Evolutionary conservation across 768 basidiomycete genomes (phyloP).

Genomic region (Kwoniella heveanensis): DNA sequence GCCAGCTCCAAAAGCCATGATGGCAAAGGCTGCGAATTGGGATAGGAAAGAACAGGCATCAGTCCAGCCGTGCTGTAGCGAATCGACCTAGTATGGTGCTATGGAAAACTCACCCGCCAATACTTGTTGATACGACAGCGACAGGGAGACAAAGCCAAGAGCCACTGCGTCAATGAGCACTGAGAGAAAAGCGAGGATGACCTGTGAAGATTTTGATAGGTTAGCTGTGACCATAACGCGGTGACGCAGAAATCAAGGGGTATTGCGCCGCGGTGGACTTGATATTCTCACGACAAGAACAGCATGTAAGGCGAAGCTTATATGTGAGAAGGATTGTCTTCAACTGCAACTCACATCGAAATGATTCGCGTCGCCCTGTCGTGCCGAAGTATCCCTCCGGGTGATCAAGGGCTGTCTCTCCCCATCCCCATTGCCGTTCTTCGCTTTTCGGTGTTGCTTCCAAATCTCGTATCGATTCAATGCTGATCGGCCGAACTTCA

Average conservation of each 20-base stretch:
- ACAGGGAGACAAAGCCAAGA: constrained; percentile 37
- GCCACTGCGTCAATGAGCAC: constrained; percentile 41
- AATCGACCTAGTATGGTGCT: too few relatives aligned
- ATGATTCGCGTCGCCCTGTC: constrained; percentile 43
- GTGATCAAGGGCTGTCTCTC: constrained; percentile 24
- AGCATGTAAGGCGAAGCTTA: too few relatives aligned
- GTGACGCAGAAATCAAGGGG: too few relatives aligned
- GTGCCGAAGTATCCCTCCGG: constrained; percentile 9
- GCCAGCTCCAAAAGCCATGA: constrained; percentile 44
- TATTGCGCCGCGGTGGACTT: too few relatives aligned
- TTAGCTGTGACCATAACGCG: too few relatives aligned
- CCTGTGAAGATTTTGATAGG: constrained; percentile 13
- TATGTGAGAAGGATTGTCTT: too few relatives aligned
- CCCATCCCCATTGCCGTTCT: constrained; percentile 23
- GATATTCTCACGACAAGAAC: too few relatives aligned
- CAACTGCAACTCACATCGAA: constrained; percentile 51
- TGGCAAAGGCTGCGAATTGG: constrained; percentile 31
- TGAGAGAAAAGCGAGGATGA: constrained; percentile 42
- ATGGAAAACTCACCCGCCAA: constrained; percentile 34
- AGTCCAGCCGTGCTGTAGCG: too few relatives aligned
- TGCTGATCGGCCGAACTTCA: constrained; percentile 31
- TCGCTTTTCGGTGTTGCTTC: constrained; percentile 14
- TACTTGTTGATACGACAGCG: constrained; percentile 38
- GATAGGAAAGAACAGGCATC: too few relatives aligned
- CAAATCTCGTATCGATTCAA: constrained; percentile 29